These are phyloP conservation scores for Tuber indicum DNA, from an alignment of 495 filamentous ascomycete species.

Conservation along the genomic window DNA sequence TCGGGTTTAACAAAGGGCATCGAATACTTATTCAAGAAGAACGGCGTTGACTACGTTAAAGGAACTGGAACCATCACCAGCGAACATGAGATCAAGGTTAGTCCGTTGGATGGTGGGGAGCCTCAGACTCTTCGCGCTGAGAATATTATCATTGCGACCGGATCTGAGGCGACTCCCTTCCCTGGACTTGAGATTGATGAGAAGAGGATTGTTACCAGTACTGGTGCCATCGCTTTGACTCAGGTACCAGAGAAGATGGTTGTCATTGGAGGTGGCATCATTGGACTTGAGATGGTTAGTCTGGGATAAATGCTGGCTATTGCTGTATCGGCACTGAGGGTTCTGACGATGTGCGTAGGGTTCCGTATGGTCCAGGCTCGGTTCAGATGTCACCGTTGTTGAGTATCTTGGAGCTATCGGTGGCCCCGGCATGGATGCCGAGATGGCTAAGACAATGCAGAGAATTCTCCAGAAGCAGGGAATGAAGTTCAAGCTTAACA, in stretches of 20 bases:
- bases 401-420: conserved; percentile 96
- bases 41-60: conserved; percentile 93
- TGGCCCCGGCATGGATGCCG: conserved; percentile 93
- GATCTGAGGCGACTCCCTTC: conserved; percentile 90
- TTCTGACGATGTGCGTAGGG: conserved; percentile 50
- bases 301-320: not conserved
- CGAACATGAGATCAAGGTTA: conserved; percentile 85
- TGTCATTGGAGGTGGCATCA: conserved; percentile 97
- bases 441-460: conserved; percentile 85
- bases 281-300: conserved; percentile 90
- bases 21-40: conserved; percentile 98
- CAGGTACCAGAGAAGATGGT: conserved; percentile 96
- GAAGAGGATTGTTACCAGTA: conserved; percentile 93
- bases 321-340: not conserved
- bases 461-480: conserved; percentile 95
- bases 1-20: conserved; percentile 88
- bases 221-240: conserved; percentile 79
- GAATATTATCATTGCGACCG: conserved; percentile 97
- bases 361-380: conserved; percentile 92
- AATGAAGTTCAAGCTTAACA: conserved; percentile 95
- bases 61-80: conserved; percentile 79
- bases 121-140: conserved; percentile 69
- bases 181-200: conserved; percentile 93
- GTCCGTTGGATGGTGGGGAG: conserved; percentile 85
- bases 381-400: conserved; percentile 90